phyloP scores from a whole-genome alignment of 495 filamentous ascomycete genomes.

The Hypoxylon intermedium region DNA sequence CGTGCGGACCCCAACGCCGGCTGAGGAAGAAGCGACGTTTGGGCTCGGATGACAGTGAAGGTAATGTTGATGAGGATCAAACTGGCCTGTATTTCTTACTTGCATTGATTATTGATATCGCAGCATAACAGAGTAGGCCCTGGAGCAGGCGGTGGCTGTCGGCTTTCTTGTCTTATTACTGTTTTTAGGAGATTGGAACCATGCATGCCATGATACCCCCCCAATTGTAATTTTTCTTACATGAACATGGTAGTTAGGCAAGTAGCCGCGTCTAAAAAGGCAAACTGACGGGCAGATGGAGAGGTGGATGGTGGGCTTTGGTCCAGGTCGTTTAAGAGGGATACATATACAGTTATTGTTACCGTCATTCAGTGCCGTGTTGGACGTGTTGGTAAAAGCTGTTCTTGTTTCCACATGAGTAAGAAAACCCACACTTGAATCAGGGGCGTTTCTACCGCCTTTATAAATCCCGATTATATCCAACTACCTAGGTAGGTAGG shows the following conservation, averaged over 20 bases:
- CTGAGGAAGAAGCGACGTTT: conserved; percentile 40
- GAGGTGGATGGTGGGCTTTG: too few species aligned
- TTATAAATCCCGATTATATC: too few species aligned
- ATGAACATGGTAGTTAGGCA: neutral
- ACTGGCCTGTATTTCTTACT: neutral
- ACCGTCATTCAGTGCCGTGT: conserved; percentile 12
- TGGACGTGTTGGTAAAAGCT: too few species aligned
- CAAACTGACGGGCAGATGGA: too few species aligned
- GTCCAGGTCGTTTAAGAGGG: too few species aligned
- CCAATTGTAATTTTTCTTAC: conserved; percentile 5
- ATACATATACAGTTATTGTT: too few species aligned
- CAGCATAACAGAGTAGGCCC: neutral
- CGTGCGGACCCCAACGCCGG: conserved; percentile 31
- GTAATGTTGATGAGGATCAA: neutral
- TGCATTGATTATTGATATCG: neutral
- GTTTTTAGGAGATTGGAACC: conserved; percentile 25
- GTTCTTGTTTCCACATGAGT: too few species aligned
- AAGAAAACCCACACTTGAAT: too few species aligned
- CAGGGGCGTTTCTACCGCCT: too few species aligned
- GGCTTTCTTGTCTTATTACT: conserved; percentile 7
- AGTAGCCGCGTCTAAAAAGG: too few species aligned
- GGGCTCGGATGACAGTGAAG: conserved; percentile 33
- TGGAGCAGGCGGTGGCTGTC: neutral
- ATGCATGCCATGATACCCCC: conserved; percentile 37
- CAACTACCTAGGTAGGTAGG: too few species aligned